Base-by-base conservation (phyloP, 371 early-diverging fungal species). In the Lichtheimia ramosa region DNA sequence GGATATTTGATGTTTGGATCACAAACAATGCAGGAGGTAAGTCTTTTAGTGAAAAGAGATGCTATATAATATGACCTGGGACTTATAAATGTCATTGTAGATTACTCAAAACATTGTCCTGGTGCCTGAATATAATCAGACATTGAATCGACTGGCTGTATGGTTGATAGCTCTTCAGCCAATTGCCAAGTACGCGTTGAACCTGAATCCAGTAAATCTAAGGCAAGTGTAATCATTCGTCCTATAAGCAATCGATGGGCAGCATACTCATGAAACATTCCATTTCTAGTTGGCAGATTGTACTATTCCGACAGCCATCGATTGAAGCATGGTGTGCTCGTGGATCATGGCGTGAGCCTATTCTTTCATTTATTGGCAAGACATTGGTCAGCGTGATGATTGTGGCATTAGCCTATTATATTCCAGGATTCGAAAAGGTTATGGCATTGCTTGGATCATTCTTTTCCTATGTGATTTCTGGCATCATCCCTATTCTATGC, bases 1-100 rank as follows among this genome's bases (percentile, higher is more conserved):
- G 91, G 92, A 7, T 91, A 90, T 70, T 21, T 78, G 14, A 92
- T 91, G 93, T 92, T 91, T 84, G 93, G 93, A 3, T 73, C 78
- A 52, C 68, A 48, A 12, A 79, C 82, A 16, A 74, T 79, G 73
- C 80, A 86, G 65, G 88, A 88, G 75, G 84, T 83, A 71, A 65
- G 51, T 46, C 41, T 25, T 3, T 48, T 7, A n/a, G 48, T 34
- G 41, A 61, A 58, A 49, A 16, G 51, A 51, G 13, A 50, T 20
- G 89, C n/a, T n/a, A 89, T 12, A 49, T 24, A 43, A 64, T 49
- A 5, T 49, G 20, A 10, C 15, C 13, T 39, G 28, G 61, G 54
- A 67, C 72, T 59, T 84, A 83, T 65, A n/a, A 52, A 10, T 39
- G 14, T 55, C 39, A 15, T 16, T n/a, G 7, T 62, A 86, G 85